Conservation (phyloP, 2,329 filamentous ascomycete species). For the Penicillium sumatraense region DNA sequence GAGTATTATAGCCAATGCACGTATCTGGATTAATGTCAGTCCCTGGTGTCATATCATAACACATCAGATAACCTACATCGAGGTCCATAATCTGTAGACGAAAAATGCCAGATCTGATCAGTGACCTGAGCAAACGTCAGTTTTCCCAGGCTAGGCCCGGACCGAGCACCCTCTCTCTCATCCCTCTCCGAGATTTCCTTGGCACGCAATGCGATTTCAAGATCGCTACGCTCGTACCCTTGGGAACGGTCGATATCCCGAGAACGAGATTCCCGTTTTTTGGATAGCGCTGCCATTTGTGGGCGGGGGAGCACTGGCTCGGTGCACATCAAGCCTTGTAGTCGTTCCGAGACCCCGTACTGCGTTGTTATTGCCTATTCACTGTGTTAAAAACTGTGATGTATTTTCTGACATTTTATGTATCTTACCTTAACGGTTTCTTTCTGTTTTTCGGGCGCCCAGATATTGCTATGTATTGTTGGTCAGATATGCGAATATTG, state of each 20-base stretch:
- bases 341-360: slow-evolving; percentile 71
- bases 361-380: slow-evolving; percentile 56
- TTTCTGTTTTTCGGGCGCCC: slow-evolving; percentile 66
- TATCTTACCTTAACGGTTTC: slow-evolving; percentile 54
- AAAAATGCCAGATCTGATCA: slow-evolving; percentile 76
- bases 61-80: slow-evolving; percentile 55
- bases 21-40: slow-evolving; percentile 55
- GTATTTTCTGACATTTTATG: background rate
- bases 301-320: slow-evolving; percentile 50
- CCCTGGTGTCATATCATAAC: slow-evolving; percentile 9
- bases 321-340: slow-evolving; percentile 67
- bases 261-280: slow-evolving; percentile 15
- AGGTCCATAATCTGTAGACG: slow-evolving; percentile 70
- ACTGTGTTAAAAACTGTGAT: background rate
- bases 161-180: slow-evolving; percentile 26
- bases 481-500: background rate
- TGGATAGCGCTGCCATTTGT: slow-evolving; percentile 21
- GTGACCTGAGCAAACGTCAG: slow-evolving; percentile 64
- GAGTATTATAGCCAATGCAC: slow-evolving; percentile 72
- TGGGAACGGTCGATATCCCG: slow-evolving; percentile 9
- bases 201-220: slow-evolving; percentile 36
- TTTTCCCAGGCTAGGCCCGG: slow-evolving; percentile 25
- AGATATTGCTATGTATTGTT: slow-evolving; percentile 63
- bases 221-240: slow-evolving; percentile 28
- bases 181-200: slow-evolving; percentile 28